Base-by-base conservation (phyloP, 208 protist genomes). In the Angomonas deanei region DNA sequence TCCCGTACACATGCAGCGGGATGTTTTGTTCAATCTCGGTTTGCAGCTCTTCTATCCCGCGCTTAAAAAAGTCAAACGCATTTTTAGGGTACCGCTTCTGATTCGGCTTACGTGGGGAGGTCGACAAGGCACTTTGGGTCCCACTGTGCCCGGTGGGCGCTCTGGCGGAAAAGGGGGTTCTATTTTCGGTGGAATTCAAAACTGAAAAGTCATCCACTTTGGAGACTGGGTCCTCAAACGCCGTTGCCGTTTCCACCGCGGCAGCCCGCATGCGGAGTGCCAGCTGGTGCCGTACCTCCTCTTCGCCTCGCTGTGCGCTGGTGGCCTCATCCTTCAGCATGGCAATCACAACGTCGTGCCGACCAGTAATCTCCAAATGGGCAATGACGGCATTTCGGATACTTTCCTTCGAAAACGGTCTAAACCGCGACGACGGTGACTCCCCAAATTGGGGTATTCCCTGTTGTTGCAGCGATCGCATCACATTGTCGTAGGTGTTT, bases 331-430 rank as follows among this genome's bases (percentile, higher is more conserved):
- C 68, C 13, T 64, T 47, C 23, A 79, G 36, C 76, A 86, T 82
- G 0, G 74, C 74, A 33, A 75, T 55, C 55, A 77, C 81, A 34
- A 87, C 81, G 32, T 87, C 81, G 42, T 74, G 73, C 24, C 69
- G 46, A 33, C 68, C 72, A n/a, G 70, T 72, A 24, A 66, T 61
- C 32, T 77, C 73, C 33, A 87, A 70, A 39, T 87, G 78, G 1
- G 68, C 76, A 52, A 70, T 64, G 0, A 87, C 70, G 0, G 70
- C 69, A 21, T 75, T 72, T 28, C 66, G 68, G 24, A 78, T 60
- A 15, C 63, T 61, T 49, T 82, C 70, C 3, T 48, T 33, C 31
- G 21, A 23, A 31, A 54, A 57, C 17, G 32, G 28, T 24, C 28
- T 59, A 8, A 42, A 34, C 27, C 32, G 27, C 17, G 42, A 26